Evolutionary conservation across 345 rosid genomes (phyloP), one percentile per base, ranked within the genome.

Genomic region (Gossypium mustelinum): DNA sequence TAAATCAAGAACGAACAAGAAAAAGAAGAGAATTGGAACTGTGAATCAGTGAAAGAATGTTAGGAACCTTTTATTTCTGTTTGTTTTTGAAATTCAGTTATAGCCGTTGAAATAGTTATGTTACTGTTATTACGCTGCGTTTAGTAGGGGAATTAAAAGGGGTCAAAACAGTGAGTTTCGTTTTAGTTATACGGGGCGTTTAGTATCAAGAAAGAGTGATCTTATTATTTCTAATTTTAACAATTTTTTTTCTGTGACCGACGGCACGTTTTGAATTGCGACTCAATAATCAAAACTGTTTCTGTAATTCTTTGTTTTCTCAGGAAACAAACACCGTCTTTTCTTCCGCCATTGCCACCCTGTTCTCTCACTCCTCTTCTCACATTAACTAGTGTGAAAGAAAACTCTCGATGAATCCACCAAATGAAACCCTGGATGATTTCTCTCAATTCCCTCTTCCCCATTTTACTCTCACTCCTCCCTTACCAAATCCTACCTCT

Each of bases 321-420:
- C 45, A 6, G 65, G 66, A 60, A 68, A 75, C 78, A 81, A 83
- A 71, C 82, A 51, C 24, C 5, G 25, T 39, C 34, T 25, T 5
- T 14, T 51, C 34, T 70, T 45, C 81, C 63, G 70, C 14, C 59
- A 27, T 47, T 52, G 6, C 71, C 48, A 58, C 44, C 58, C 12
- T 75, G 18, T 54, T 74, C 63, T 16, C 48, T n/a, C 7, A 51
- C 10, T 12, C 2, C 17, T 12, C 1, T 45, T 67, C 59, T 51
- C 48, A 74, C 39, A 74, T 51, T 16, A 3, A 14, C 4, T 14
- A 44, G 20, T 58, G 7, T 34, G 41, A 34, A 34, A 63, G 70
- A 18, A 74, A 50, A 18, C 34, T 59, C 20, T 54, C 24, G 52
- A 88, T 90, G 95, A 81, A 87, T 54, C 84, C 84, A 27, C 77